Conservation (phyloP, 2,329 filamentous ascomycete genomes). For the Emmonsia crescens region DNA sequence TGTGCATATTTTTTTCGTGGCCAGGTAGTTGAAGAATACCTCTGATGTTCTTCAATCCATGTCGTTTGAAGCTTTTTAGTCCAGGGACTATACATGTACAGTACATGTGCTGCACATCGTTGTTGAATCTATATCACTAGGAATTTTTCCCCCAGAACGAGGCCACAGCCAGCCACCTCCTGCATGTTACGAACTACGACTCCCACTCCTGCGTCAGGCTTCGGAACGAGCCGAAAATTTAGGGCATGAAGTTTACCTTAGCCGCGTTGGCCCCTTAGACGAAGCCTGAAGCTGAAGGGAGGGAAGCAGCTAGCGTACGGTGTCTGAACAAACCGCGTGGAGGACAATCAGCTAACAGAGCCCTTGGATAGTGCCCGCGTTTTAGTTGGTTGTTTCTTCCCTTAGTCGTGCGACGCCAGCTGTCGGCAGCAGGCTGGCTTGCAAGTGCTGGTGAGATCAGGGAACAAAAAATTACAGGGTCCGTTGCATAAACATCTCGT, state of each 20-base stretch:
- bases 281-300: not conserved
- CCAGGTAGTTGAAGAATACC: too few relatives aligned
- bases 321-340: not conserved
- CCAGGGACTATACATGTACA: not conserved
- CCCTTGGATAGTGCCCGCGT: not conserved
- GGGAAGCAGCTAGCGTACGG: not conserved
- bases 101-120: too few relatives aligned
- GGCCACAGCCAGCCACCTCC: not conserved
- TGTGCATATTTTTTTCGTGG: not conserved
- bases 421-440: not conserved
- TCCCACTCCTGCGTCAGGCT: not conserved
- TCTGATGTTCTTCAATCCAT: not conserved
- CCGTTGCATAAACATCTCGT: too few relatives aligned
- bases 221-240: not conserved
- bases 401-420: not conserved
- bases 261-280: not conserved
- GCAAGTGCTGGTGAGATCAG: not conserved
- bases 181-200: not conserved
- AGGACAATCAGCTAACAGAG: not conserved
- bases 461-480: not conserved
- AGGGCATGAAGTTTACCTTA: not conserved
- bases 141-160: not conserved
- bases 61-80: not conserved
- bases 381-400: not conserved
- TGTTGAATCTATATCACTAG: not conserved